Conservation (phyloP, 345 rosid species). For the Pugionium dolabratum region DNA sequence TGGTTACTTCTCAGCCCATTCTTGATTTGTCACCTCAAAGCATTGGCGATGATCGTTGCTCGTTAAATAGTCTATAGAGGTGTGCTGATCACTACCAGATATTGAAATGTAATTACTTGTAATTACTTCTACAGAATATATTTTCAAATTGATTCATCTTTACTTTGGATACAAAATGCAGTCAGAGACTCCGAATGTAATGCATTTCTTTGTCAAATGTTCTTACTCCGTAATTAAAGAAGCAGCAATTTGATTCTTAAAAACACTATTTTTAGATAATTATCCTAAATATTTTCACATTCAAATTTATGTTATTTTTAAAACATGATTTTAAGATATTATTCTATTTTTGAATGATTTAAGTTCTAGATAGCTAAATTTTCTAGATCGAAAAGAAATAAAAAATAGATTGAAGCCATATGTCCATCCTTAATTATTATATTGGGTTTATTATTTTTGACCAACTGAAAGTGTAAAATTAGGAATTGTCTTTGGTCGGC, state of each 20-base stretch:
- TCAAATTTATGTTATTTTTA: no score
- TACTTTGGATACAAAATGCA: neutral
- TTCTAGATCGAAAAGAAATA: no score
- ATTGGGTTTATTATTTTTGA: neutral
- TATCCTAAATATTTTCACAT: no score
- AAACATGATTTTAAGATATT: no score
- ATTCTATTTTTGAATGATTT: no score
- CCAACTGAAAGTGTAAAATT: conserved; percentile 16
- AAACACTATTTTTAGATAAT: no score
- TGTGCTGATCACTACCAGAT: conserved; percentile 30
- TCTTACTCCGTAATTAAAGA: no score
- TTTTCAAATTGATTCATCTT: neutral
- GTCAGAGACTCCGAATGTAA: neutral
- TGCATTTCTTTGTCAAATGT: neutral
- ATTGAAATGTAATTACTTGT: no score
- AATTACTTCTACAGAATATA: neutral
- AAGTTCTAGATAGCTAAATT: no score
- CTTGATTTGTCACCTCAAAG: conserved; percentile 20
- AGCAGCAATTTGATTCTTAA: no score
- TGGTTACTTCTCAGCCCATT: conserved; percentile 70
- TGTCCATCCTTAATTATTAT: no score
- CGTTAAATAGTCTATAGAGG: conserved; percentile 13
- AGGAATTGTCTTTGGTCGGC: conserved; percentile 32
- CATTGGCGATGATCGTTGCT: neutral
- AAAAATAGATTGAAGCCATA: no score